A percentile compares a stretch with the other conserved stretches of the same genome.
Evolutionary conservation across 495 filamentous ascomycete genomes (phyloP).

Genomic region (Aspergillus cristatus): DNA sequence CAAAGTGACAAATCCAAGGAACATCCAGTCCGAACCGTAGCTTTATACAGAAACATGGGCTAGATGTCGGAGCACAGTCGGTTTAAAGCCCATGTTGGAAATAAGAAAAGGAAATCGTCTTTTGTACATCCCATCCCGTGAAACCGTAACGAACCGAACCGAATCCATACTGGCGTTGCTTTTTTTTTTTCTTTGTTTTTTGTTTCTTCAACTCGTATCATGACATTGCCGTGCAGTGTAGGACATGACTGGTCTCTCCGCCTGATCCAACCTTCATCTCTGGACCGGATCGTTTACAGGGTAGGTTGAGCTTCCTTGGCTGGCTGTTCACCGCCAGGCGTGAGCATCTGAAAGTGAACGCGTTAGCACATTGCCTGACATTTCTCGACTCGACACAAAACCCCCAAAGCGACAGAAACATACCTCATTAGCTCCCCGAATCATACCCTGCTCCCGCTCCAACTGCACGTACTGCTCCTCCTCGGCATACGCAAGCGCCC

Average conservation of each 20-base stretch:
- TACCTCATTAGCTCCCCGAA: slow-evolving; percentile 69
- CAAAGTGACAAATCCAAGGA: slow-evolving; percentile 2
- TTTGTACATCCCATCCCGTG: background rate
- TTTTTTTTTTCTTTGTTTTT: slow-evolving; percentile 1
- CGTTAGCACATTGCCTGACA: no score
- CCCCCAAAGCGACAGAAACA: slow-evolving; percentile 14
- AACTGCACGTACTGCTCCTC: slow-evolving; percentile 93
- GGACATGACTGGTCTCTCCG: slow-evolving; percentile 7
- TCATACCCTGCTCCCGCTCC: slow-evolving; percentile 95
- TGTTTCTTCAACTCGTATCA: background rate
- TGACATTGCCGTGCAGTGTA: slow-evolving; percentile 1
- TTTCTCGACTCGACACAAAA: slow-evolving; percentile 3
- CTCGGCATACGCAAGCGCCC: slow-evolving; percentile 83
- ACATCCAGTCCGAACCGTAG: background rate
- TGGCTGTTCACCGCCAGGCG: slow-evolving; percentile 31
- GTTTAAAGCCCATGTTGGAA: background rate
- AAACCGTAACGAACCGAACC: background rate
- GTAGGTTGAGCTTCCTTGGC: slow-evolving; percentile 30
- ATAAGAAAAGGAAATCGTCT: background rate
- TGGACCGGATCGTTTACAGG: slow-evolving; percentile 29
- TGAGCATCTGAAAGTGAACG: slow-evolving; percentile 41
- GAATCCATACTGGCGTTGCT: background rate
- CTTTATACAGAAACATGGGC: slow-evolving; percentile 1
- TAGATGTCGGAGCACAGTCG: background rate
- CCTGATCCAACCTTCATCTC: slow-evolving; percentile 15